phyloP scores from a whole-genome alignment of 2,329 filamentous ascomycete genomes.

The Pseudophaeomoniella oleicola region DNA sequence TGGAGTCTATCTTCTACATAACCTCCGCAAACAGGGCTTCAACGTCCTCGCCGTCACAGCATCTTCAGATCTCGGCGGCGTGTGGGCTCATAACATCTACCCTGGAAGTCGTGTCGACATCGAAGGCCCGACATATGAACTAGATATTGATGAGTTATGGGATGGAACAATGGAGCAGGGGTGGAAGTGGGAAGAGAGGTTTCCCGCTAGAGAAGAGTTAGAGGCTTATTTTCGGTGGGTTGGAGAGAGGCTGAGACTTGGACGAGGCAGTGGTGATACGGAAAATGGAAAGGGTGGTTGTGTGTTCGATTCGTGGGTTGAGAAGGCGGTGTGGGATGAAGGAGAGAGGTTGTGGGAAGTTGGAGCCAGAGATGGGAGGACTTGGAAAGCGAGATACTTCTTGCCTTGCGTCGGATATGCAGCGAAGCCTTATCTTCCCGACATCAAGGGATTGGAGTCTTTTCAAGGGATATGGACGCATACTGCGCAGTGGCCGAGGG shows the following conservation, averaged over 20 bases:
- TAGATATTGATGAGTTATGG: conserved; percentile 34
- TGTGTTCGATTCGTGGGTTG: conserved; percentile 18
- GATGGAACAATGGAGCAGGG: conserved; percentile 14
- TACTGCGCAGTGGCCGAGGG: conserved; percentile 45
- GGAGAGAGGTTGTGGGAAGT: conserved; percentile 22
- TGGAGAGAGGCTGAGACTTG: conserved; percentile 22
- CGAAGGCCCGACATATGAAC: conserved; percentile 38
- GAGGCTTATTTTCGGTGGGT: conserved; percentile 26
- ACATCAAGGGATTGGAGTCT: conserved; percentile 41
- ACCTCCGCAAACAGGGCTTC: conserved; percentile 17
- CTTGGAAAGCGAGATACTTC: conserved; percentile 5
- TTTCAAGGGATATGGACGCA: conserved; percentile 47
- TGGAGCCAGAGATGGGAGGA: conserved; percentile 18
- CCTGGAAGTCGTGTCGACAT: conserved; percentile 41
- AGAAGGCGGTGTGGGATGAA: conserved; percentile 19
- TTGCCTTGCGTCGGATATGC: conserved; percentile 17
- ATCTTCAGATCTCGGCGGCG: conserved; percentile 17
- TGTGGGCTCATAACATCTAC: conserved; percentile 43
- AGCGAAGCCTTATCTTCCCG: conserved; percentile 45
- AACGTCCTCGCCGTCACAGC: conserved; percentile 20
- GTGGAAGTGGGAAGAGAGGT: conserved; percentile 30
- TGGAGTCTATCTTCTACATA: conserved; percentile 13
- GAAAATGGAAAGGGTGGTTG: no score
- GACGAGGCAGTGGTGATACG: conserved; percentile 21
- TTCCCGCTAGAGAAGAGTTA: conserved; percentile 23